Conservation (phyloP, 2,329 filamentous ascomycete species). For the Fusarium domesticum region DNA sequence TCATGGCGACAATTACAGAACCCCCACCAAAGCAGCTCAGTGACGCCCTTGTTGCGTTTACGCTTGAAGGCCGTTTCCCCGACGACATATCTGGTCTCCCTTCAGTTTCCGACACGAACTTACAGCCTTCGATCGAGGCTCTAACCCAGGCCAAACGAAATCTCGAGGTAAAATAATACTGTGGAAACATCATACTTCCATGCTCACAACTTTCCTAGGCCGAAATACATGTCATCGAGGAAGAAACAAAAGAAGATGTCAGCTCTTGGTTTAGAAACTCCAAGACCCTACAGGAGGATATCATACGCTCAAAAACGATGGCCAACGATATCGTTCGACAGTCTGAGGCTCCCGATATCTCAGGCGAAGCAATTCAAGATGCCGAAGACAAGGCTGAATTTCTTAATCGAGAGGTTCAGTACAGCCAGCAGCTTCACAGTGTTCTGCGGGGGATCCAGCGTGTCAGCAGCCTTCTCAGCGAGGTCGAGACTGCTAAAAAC, state of each 20-base stretch:
- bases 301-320: conserved; percentile 73
- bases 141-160: conserved; percentile 35
- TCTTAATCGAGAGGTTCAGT: conserved; percentile 55
- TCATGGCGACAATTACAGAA: conserved; percentile 34
- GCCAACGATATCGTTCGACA: conserved; percentile 78
- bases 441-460: conserved; percentile 51
- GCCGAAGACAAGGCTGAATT: conserved; percentile 56
- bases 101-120: conserved; percentile 37
- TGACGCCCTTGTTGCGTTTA: conserved; percentile 41
- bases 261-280: conserved; percentile 84
- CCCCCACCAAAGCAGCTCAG: conserved; percentile 33
- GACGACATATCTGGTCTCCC: conserved; percentile 38
- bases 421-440: conserved; percentile 54
- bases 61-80: conserved; percentile 41
- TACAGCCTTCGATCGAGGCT: conserved; percentile 41
- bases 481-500: conserved; percentile 57
- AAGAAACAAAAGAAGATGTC: conserved; percentile 73
- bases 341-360: conserved; percentile 61
- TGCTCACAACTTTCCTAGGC: conserved; percentile 32
- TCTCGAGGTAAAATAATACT: conserved; percentile 37
- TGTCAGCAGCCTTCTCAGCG: conserved; percentile 59
- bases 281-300: conserved; percentile 79
- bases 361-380: conserved; percentile 51
- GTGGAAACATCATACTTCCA: background rate
- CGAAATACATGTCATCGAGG: conserved; percentile 73